A percentile compares a stretch with the other conserved stretches of the same genome.
phyloP scores from a whole-genome alignment of 768 basidiomycete species.

The Mrakia blollopis region DNA sequence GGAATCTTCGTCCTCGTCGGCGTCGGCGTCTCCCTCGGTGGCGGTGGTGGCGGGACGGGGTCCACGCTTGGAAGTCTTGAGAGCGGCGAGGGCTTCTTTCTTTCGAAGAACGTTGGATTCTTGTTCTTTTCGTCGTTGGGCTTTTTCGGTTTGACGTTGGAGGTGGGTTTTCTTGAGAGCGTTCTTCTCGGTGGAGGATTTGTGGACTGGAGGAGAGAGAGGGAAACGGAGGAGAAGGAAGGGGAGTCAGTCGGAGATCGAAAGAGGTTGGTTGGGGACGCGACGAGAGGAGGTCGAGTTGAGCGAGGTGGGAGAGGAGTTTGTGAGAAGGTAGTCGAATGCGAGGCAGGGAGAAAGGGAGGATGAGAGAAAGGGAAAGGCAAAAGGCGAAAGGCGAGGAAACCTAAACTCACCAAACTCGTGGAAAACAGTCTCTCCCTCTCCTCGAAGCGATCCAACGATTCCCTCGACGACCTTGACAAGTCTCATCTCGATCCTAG shows the following conservation, averaged over 20 bases:
- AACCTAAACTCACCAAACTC: slow-evolving; percentile 75
- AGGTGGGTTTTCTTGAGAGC: slow-evolving; percentile 68
- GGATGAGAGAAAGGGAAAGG: slow-evolving; percentile 3
- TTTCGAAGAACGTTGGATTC: slow-evolving; percentile 85
- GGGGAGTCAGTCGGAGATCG: neutral
- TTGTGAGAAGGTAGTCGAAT: neutral
- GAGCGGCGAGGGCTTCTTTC: slow-evolving; percentile 48
- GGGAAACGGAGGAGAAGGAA: slow-evolving; percentile 14
- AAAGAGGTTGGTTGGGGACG: neutral
- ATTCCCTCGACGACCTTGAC: slow-evolving; percentile 92
- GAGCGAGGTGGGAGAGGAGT: neutral
- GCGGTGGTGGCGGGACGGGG: neutral
- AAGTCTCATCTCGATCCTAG: slow-evolving; percentile 84
- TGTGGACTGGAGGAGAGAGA: slow-evolving; percentile 64
- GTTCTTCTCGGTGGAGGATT: slow-evolving; percentile 68
- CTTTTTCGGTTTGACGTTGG: slow-evolving; percentile 67
- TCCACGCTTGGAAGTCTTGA: slow-evolving; percentile 32
- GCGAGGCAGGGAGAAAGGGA: neutral
- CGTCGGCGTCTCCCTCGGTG: neutral
- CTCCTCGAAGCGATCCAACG: slow-evolving; percentile 65
- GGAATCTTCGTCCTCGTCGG: slow-evolving; percentile 7
- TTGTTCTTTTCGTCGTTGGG: slow-evolving; percentile 79
- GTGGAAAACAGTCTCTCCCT: slow-evolving; percentile 89
- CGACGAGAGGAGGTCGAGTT: neutral
- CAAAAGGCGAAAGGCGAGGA: too few species aligned